A percentile compares a stretch with the other conserved stretches of the same genome.
Conservation (phyloP, 2,329 filamentous ascomycete species). For the Talaromyces albobiverticillius region DNA sequence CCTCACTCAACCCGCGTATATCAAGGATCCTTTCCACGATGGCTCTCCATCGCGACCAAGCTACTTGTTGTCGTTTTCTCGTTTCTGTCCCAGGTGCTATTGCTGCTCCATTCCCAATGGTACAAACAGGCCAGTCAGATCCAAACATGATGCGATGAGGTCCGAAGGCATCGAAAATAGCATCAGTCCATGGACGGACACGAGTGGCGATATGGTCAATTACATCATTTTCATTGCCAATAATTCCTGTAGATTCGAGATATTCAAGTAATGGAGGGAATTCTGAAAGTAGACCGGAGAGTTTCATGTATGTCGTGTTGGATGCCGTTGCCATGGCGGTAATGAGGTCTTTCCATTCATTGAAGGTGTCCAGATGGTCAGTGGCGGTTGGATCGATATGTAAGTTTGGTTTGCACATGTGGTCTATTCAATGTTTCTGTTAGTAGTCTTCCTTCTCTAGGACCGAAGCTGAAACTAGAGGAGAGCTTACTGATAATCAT, state of each 20-base stretch:
- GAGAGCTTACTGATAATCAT: conserved; percentile 62
- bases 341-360: conserved; percentile 68
- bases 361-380: conserved; percentile 53
- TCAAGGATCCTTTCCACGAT: conserved; percentile 66
- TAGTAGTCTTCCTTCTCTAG: background rate
- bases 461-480: background rate
- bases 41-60: conserved; percentile 73
- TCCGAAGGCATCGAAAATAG: conserved; percentile 70
- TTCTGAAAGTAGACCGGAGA: conserved; percentile 83
- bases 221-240: conserved; percentile 13
- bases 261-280: conserved; percentile 52
- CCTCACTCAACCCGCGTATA: conserved; percentile 50
- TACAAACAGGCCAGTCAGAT: conserved; percentile 92
- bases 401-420: conserved; percentile 85
- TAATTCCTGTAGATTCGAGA: background rate
- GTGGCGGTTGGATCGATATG: conserved; percentile 42
- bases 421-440: conserved; percentile 57
- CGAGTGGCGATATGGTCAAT: conserved; percentile 49
- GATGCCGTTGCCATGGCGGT: conserved; percentile 64
- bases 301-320: conserved; percentile 76
- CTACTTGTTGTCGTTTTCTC: conserved; percentile 36
- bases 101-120: conserved; percentile 56
- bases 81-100: conserved; percentile 25
- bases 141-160: conserved; percentile 78
- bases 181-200: conserved; percentile 68